Evolutionary conservation across 768 basidiomycete species (phyloP), one percentile per base, ranked within the genome.

Genomic region (Phaffia australis): DNA sequence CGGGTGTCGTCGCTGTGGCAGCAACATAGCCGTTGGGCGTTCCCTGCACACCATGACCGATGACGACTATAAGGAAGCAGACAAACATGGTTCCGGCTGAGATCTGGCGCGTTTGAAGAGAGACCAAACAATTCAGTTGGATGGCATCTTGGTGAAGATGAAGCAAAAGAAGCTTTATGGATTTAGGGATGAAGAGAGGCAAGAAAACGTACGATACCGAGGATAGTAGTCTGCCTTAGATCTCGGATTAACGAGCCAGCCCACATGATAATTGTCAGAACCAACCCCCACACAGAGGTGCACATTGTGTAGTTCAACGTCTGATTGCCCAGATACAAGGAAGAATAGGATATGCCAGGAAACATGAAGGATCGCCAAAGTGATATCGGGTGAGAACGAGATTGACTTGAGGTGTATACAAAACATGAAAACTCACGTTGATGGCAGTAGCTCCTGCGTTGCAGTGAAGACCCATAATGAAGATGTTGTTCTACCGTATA

Each of bases 11-110:
- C 14, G 61, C 58, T 3, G 60, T 55, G 14, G 42, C 66, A 9
- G 60, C 56, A 32, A 70, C 46, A 56, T 65, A 72, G 18, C 72
- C 72, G 52, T 72, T 72, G 15, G 72, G 72, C 25, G 59, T 69
- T 19, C 69, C 72, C 49, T 71, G 70, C 6, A 71, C 66, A 18
- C 66, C 68, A 52, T 71, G 70, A 3, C 72, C 71, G 42, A 72
- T 71, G 49, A 72, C 69, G 47, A 72, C 72, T 57, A 72, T 61
- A 21, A 72, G 47, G 65, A 60, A 51, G 50, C n/a, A 52, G 51
- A 70, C 25, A 32, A 72, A 71, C 68, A 64, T 65, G 21, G 64
- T 60, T 51, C 58, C 63, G 25, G 63, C 68, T 1, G 59, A 51
- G 51, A 63, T 21, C 35, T 42, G 35, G 11, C 11, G 35, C 4